These are phyloP conservation scores for Wallacemonas collosoma DNA, from an alignment of 208 protist species.

Conservation along the genomic window DNA sequence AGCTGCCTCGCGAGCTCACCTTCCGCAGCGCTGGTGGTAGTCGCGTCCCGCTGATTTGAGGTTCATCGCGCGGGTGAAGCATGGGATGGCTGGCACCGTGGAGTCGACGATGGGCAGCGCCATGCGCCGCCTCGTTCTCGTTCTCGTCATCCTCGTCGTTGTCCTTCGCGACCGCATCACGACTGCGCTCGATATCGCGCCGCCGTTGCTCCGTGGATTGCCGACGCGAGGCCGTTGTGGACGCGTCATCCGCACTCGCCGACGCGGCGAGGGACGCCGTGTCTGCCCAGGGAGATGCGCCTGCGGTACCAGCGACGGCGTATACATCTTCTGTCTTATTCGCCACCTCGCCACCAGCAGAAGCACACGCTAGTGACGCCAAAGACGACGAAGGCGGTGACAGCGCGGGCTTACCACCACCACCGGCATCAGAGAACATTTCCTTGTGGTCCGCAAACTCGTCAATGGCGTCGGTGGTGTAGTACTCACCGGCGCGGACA, in stretches of 20 bases:
- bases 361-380: not conserved
- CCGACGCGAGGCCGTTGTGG: not conserved
- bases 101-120: not conserved
- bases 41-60: not conserved
- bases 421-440: conserved; percentile 8
- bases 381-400: no score
- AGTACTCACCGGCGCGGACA: conserved; percentile 25
- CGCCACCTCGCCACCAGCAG: conserved; percentile 3
- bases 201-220: not conserved
- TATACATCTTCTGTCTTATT: conserved; percentile 1
- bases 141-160: conserved; percentile 18
- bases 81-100: no score
- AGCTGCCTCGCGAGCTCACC: not conserved
- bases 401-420: no score
- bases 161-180: conserved; percentile 14
- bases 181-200: conserved; percentile 8
- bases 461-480: conserved; percentile 38
- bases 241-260: not conserved
- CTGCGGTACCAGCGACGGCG: no score
- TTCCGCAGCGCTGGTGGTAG: conserved; percentile 3
- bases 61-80: not conserved
- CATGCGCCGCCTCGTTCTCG: not conserved
- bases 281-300: no score
- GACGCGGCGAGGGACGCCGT: not conserved
- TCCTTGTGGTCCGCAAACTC: conserved; percentile 26